Conservation (phyloP, 1,284 basidiomycete species). For the Ceratobasidium sp. region DNA sequence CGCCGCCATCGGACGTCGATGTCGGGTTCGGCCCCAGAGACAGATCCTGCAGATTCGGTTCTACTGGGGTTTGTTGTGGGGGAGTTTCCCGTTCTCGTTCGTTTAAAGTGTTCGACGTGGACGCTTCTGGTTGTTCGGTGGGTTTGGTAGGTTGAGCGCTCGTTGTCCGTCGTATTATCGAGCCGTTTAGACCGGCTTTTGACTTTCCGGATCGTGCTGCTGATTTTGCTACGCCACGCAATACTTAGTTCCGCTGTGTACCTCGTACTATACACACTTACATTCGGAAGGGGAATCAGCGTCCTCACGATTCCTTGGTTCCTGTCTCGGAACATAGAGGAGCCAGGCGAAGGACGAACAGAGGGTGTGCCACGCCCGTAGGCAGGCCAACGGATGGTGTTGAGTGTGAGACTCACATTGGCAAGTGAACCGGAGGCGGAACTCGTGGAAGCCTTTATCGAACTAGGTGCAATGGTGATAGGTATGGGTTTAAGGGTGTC, state of each 20-base stretch:
- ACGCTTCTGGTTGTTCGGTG: slow-evolving; percentile 53
- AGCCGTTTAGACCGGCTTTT: slow-evolving; percentile 3
- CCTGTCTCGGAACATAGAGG: slow-evolving; percentile 67
- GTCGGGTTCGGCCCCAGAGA: slow-evolving; percentile 14
- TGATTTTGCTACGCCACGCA: slow-evolving; percentile 30
- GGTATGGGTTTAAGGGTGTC: slow-evolving; percentile 18
- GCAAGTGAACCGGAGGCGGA: slow-evolving; percentile 3
- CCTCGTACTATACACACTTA: slow-evolving; percentile 55
- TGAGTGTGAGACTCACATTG: slow-evolving; percentile 45
- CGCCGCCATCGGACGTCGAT: slow-evolving; percentile 28
- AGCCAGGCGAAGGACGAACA: slow-evolving; percentile 44
- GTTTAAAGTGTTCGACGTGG: slow-evolving; percentile 42
- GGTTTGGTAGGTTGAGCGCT: slow-evolving; percentile 46
- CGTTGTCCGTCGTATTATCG: slow-evolving; percentile 32
- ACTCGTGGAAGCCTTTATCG: neutral
- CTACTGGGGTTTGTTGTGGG: slow-evolving; percentile 16
- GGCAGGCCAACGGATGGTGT: slow-evolving; percentile 12
- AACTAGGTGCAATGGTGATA: neutral
- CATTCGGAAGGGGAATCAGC: slow-evolving; percentile 64
- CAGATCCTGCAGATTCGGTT: slow-evolving; percentile 54
- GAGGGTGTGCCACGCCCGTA: slow-evolving; percentile 47
- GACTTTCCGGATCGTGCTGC: slow-evolving; percentile 25
- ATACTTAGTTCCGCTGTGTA: neutral
- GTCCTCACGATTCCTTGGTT: slow-evolving; percentile 64
- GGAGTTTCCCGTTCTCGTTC: slow-evolving; percentile 61